Conservation (phyloP, 176 grass and related monocot genomes). For the Carex cristatella region DNA sequence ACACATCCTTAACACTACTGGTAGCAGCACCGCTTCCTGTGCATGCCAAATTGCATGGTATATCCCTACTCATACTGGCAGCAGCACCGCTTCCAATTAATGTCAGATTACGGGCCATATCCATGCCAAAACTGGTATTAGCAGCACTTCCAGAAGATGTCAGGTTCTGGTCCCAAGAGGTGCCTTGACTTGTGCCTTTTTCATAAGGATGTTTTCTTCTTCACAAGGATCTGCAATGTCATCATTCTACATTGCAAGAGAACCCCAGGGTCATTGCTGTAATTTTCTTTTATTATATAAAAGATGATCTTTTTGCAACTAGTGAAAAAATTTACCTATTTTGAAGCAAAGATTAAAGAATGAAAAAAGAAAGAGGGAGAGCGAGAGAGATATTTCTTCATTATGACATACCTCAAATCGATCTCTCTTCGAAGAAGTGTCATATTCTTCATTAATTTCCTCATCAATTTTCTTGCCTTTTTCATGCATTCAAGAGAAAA, state of each 20-base stretch:
- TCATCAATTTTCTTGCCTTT: not conserved
- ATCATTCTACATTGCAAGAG: constrained; percentile 4
- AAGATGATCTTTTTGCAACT: not conserved
- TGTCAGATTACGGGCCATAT: not conserved
- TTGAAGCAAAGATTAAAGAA: not conserved
- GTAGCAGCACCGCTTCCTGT: not conserved
- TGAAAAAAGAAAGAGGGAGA: not conserved
- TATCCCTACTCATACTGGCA: not conserved
- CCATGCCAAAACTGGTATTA: not conserved
- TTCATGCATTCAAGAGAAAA: not conserved
- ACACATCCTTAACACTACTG: not conserved
- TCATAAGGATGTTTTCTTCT: not conserved
- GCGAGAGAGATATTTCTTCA: not conserved
- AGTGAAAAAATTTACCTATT: not conserved
- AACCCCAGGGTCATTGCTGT: not conserved
- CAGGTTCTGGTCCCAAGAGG: constrained; percentile 3
- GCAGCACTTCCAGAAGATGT: not conserved
- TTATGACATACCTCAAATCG: not conserved
- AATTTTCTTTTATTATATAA: not conserved
- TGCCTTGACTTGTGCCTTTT: not conserved
- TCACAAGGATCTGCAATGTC: constrained; percentile 1
- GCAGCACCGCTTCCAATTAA: not conserved
- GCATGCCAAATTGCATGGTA: not conserved
- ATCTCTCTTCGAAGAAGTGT: not conserved
- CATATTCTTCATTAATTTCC: not conserved